Base-by-base conservation (phyloP, 2,329 filamentous ascomycete species). In the Fusarium cicatricum region DNA sequence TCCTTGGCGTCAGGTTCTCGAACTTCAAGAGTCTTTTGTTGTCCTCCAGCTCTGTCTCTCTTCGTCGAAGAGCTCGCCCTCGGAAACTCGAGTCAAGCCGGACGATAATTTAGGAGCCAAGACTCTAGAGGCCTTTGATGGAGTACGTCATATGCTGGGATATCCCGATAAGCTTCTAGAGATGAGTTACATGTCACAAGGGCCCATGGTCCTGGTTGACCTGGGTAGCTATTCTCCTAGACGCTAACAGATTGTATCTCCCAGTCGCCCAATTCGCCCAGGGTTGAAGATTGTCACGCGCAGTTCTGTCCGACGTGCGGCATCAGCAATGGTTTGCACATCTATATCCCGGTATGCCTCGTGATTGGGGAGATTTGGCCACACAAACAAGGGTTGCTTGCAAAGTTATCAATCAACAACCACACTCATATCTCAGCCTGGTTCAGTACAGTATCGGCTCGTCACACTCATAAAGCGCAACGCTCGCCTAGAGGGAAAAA, bases 391-490 rank as follows among this genome's bases (percentile, higher is more conserved):
- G 55, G 51, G 29, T 62, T 15, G 29, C 7, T 21, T 32, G 14
- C 23, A 9, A 10, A 10, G 23, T 26, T 49, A 56, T 64, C 29
- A 57, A 58, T 61, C 47, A 57, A 42, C 34, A 52, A 40, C 14
- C 29, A n/a, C 14, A n/a, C 14, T 14, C 15, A 17, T 16, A 36
- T 17, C 33, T 11, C n/a, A 37, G 34, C 16, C 15, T 11, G 28
- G 12, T 21, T 21, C 21, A 21, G 21, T n/a, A n/a, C n/a, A n/a
- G n/a, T n/a, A 7, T 21, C 21, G 21, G 21, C 12, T 37, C 9
- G 16, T 17, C 15, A 23, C 8, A 15, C 43, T 38, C 4, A 23
- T 23, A 33, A 12, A 38, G 32, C 19, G 33, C 42, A 34, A 36
- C 33, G 33, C 33, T 21, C 11, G 34, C 14, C 17, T 11, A 14